These are phyloP conservation scores for Fusarium proliferatum DNA, from an alignment of 2,329 filamentous ascomycete genomes.

Conservation along the genomic window DNA sequence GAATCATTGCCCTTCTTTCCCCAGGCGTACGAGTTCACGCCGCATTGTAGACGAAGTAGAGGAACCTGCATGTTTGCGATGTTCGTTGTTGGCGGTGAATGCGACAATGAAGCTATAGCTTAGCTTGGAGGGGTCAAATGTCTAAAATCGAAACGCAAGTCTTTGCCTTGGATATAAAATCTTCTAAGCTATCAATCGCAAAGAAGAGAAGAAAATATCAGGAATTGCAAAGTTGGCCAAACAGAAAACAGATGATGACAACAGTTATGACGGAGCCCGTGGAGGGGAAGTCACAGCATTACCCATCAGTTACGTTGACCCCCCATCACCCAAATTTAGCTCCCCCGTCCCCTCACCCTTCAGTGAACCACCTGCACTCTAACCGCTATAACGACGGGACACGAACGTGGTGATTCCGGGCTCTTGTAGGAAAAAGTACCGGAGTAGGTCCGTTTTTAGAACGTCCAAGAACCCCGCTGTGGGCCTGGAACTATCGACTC, in stretches of 20 bases:
- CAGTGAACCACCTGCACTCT: neutral
- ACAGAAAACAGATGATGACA: constrained; percentile 21
- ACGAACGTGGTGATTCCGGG: constrained; percentile 3
- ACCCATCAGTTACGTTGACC: neutral
- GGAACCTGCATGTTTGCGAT: constrained; percentile 73
- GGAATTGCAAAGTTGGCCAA: constrained; percentile 2
- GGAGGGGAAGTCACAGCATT: constrained; percentile 14
- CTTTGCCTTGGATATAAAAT: neutral
- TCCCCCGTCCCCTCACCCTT: neutral
- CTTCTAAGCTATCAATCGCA: neutral
- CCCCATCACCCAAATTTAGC: constrained; percentile 1
- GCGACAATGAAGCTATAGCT: constrained; percentile 2
- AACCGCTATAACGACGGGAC: neutral
- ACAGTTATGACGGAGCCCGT: constrained; percentile 13
- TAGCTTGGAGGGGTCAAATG: neutral
- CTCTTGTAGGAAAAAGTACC: constrained; percentile 23
- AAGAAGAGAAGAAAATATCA: neutral
- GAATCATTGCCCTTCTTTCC: constrained; percentile 91
- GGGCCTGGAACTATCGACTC: constrained; percentile 10
- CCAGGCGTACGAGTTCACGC: constrained; percentile 99
- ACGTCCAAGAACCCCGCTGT: constrained; percentile 32
- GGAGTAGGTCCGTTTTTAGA: constrained; percentile 21
- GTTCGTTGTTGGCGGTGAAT: constrained; percentile 8
- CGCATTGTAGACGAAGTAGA: constrained; percentile 86
- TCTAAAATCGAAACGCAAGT: neutral